Evolutionary conservation across 1,139 yeast genomes (phyloP).

Genomic region (Protomyces gravidus): DNA sequence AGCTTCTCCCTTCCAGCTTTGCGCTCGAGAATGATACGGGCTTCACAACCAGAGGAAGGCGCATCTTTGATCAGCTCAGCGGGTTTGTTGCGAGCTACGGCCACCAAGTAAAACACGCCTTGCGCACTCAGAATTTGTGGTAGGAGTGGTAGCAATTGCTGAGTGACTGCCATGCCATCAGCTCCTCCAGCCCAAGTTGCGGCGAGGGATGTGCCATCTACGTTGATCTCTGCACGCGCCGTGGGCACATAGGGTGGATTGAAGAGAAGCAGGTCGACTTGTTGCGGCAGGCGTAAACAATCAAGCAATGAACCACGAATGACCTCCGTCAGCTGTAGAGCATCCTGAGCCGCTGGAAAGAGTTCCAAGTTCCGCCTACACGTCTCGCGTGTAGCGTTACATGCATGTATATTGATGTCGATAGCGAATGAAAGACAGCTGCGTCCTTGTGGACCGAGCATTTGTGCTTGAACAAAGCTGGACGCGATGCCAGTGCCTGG

Average conservation of each 20-base stretch:
- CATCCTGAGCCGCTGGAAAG: background rate
- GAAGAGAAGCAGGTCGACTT: constrained; percentile 29
- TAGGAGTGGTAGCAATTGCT: constrained; percentile 2
- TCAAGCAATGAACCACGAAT: constrained; percentile 23
- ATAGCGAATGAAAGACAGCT: constrained; percentile 23
- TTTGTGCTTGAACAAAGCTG: constrained; percentile 28
- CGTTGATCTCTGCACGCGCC: constrained; percentile 19
- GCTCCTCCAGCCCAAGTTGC: constrained; percentile 32
- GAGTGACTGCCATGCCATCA: constrained; percentile 30
- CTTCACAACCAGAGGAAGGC: constrained; percentile 4
- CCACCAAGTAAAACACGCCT: constrained; percentile 31
- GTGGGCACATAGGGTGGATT: constrained; percentile 34
- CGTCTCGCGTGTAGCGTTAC: constrained; percentile 27
- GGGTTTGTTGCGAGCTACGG: constrained; percentile 30
- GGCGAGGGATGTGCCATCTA: constrained; percentile 17
- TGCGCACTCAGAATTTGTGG: constrained; percentile 12
- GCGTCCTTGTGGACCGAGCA: constrained; percentile 3
- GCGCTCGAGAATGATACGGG: constrained; percentile 20
- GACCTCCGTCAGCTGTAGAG: constrained; percentile 8
- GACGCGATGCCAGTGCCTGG: constrained; percentile 32
- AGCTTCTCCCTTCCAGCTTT: constrained; percentile 31
- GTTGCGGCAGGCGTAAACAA: constrained; percentile 11
- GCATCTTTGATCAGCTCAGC: constrained; percentile 13
- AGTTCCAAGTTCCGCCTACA: constrained; percentile 1
- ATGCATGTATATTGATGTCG: constrained; percentile 29